A percentile compares a stretch with the other conserved stretches of the same genome.
These are phyloP conservation scores for Lactifluus echinatus DNA, from an alignment of 768 basidiomycete species.

Conservation along the genomic window DNA sequence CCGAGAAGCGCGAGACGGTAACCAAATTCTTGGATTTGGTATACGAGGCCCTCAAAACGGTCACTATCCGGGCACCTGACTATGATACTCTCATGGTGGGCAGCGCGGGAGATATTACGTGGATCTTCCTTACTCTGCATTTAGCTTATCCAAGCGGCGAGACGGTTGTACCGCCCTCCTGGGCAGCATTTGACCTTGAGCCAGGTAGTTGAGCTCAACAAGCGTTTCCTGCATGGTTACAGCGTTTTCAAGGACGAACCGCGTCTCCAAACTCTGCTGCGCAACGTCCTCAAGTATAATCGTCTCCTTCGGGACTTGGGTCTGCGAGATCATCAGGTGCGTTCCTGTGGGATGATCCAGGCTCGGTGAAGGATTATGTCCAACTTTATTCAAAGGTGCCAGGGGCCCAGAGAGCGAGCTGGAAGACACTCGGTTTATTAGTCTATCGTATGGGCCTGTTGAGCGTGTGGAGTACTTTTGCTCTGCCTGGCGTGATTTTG, in stretches of 20 bases:
- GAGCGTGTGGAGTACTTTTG: conserved; percentile 68
- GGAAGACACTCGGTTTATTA: conserved; percentile 79
- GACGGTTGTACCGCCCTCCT: conserved; percentile 86
- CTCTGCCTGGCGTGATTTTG: conserved; percentile 82
- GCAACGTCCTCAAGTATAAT: conserved; percentile 83
- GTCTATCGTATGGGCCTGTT: conserved; percentile 75
- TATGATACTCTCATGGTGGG: conserved; percentile 95
- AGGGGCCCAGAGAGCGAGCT: conserved; percentile 70
- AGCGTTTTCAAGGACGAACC: conserved; percentile 87
- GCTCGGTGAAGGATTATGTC: neutral
- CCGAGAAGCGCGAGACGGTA: conserved; percentile 83
- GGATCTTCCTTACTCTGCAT: neutral
- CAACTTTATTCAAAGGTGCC: conserved; percentile 49
- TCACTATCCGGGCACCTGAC: conserved; percentile 92
- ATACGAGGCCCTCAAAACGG: conserved; percentile 90
- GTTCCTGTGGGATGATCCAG: conserved; percentile 12
- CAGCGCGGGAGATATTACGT: conserved; percentile 6
- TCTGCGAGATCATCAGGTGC: conserved; percentile 85
- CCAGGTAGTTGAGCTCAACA: conserved; percentile 91
- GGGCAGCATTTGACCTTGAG: conserved; percentile 88
- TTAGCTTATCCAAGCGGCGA: conserved; percentile 89
- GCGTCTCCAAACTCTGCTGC: conserved; percentile 66
- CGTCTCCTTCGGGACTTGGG: conserved; percentile 80
- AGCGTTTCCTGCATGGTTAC: conserved; percentile 88
- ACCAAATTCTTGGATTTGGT: conserved; percentile 82